These are phyloP conservation scores for Ascosphaera aggregata DNA, from an alignment of 2,329 filamentous ascomycete species.

Conservation along the genomic window DNA sequence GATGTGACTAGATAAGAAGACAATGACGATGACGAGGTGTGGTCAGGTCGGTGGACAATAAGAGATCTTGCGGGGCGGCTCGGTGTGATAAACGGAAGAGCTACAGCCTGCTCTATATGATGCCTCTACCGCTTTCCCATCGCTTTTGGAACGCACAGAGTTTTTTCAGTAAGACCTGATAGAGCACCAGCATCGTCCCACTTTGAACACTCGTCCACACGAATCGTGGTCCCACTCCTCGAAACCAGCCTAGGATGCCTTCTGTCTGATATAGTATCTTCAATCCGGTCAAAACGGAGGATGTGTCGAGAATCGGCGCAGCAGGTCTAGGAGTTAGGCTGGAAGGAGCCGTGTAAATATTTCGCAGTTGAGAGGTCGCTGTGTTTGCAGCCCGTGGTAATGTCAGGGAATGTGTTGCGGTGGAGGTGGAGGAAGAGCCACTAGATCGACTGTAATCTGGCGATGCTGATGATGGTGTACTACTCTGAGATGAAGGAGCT, in stretches of 20 bases:
- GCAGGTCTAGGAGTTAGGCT: slow-evolving; percentile 62
- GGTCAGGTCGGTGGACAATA: too few species aligned
- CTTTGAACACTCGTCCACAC: slow-evolving; percentile 98
- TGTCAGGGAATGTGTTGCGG: slow-evolving; percentile 11
- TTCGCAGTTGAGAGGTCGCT: slow-evolving; percentile 50
- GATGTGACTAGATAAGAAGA: too few species aligned
- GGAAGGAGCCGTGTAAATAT: slow-evolving; percentile 74
- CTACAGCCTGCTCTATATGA: neutral
- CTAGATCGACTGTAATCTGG: neutral
- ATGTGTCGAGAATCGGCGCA: slow-evolving; percentile 62
- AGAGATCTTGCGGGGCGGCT: too few species aligned
- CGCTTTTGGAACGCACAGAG: slow-evolving; percentile 32
- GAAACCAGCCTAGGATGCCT: slow-evolving; percentile 74
- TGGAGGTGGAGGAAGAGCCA: slow-evolving; percentile 5
- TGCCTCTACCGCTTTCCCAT: neutral
- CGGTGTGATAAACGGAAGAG: neutral
- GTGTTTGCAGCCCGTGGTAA: slow-evolving; percentile 64
- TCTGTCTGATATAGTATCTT: slow-evolving; percentile 77
- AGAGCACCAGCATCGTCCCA: slow-evolving; percentile 87
- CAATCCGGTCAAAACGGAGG: slow-evolving; percentile 65
- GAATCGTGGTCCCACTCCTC: slow-evolving; percentile 73
- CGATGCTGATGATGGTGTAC: slow-evolving; percentile 9
- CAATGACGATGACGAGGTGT: too few species aligned
- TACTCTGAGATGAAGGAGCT: slow-evolving; percentile 11
- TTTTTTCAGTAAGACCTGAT: slow-evolving; percentile 64